Percentiles rank a stretch among this genome's conserved stretches.
Conservation (phyloP, 495 filamentous ascomycete species). For the Cercophora scortea region DNA sequence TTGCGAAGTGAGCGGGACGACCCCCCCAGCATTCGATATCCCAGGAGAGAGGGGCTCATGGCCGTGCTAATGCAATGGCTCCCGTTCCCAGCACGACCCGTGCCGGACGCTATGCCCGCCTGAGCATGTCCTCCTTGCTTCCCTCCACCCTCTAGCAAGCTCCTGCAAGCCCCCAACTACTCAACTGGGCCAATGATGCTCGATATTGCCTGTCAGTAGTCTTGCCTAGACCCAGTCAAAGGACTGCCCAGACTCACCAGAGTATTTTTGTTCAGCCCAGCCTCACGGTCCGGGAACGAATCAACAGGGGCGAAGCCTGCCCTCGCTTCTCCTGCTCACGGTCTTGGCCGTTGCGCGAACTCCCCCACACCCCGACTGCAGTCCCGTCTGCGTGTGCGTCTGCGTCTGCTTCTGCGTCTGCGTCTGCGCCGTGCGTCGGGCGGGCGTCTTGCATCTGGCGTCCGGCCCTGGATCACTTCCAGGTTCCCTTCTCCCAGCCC, state of each 20-base stretch:
- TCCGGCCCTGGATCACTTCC: background rate
- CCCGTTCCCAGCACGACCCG: background rate
- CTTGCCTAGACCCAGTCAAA: too few species aligned
- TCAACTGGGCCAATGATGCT: constrained; percentile 5
- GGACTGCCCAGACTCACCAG: too few species aligned
- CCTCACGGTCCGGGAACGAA: constrained; percentile 1
- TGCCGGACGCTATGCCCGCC: background rate
- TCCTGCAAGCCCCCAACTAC: background rate
- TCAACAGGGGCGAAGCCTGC: background rate
- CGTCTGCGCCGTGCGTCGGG: background rate
- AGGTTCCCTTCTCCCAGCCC: too few species aligned
- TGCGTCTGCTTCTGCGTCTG: background rate
- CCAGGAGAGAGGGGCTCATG: too few species aligned
- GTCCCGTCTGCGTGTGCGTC: background rate
- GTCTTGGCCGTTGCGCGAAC: too few species aligned
- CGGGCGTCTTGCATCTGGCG: background rate
- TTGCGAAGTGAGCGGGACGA: too few species aligned
- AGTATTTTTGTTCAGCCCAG: constrained; percentile 11
- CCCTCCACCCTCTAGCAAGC: constrained; percentile 1
- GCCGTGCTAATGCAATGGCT: background rate
- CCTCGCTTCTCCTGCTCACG: too few species aligned
- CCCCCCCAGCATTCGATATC: too few species aligned
- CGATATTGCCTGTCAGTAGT: background rate
- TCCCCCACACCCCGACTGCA: background rate
- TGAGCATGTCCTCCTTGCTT: constrained; percentile 2